These are phyloP conservation scores for Triticum dicoccoides DNA, from an alignment of 176 grass and related monocot species.

Conservation along the genomic window DNA sequence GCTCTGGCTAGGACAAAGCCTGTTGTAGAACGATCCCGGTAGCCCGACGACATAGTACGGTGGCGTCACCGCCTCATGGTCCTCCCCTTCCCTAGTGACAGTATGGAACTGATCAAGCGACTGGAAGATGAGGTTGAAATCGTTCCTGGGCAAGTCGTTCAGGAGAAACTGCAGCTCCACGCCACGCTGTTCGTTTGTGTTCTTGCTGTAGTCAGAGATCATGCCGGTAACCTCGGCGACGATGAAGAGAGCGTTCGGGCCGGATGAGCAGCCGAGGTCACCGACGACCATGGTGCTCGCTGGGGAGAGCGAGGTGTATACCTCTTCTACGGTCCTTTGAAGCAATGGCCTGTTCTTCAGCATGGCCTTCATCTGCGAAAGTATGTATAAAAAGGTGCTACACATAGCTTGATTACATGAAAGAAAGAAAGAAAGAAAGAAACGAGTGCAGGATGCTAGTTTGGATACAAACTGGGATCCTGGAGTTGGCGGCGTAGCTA, in stretches of 20 bases:
- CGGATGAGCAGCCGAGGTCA: conserved; percentile 51
- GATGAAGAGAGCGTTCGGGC: conserved; percentile 40
- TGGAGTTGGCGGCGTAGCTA: not conserved
- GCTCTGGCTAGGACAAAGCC: conserved; percentile 36
- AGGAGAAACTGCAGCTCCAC: conserved; percentile 44
- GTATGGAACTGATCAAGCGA: conserved; percentile 9
- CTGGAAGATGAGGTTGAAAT: conserved; percentile 56
- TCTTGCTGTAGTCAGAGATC: not conserved
- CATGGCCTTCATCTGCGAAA: conserved; percentile 36
- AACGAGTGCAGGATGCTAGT: too few relatives aligned
- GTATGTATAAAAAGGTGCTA: too few relatives aligned
- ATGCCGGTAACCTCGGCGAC: conserved; percentile 23
- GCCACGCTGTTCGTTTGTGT: too few relatives aligned
- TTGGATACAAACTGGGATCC: not conserved
- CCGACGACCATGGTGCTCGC: conserved; percentile 28
- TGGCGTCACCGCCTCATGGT: not conserved
- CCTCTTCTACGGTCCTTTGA: not conserved
- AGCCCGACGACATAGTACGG: conserved; percentile 24
- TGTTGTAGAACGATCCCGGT: conserved; percentile 41
- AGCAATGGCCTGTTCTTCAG: not conserved
- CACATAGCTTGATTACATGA: too few relatives aligned
- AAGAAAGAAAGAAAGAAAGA: too few relatives aligned
- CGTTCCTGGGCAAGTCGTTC: conserved; percentile 52
- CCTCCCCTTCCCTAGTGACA: not conserved
- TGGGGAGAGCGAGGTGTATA: not conserved